These are phyloP conservation scores for Peribolospora baueri DNA, from an alignment of 768 basidiomycete genomes.

Conservation along the genomic window DNA sequence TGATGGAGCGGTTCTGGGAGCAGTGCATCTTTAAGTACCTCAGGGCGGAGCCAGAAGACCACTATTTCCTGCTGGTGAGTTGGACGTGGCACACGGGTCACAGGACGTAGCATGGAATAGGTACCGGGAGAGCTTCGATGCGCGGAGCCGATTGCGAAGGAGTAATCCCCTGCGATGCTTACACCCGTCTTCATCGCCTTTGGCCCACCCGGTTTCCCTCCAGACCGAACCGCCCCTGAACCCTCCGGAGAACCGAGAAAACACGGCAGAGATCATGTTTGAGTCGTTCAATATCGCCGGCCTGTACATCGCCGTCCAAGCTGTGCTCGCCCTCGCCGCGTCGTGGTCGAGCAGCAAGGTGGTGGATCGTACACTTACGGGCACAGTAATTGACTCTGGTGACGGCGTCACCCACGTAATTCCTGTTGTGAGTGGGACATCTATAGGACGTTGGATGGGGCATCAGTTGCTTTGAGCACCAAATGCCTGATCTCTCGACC, in stretches of 20 bases:
- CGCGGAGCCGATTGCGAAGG: no score
- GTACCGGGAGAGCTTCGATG: no score
- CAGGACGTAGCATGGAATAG: not conserved
- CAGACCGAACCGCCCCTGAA: constrained; percentile 99
- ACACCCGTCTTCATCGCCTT: not conserved
- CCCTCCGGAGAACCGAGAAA: constrained; percentile 93
- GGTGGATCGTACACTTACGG: constrained; percentile 21
- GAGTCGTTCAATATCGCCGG: constrained; percentile 99
- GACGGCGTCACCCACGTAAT: constrained; percentile 99
- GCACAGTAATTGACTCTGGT: constrained; percentile 95
- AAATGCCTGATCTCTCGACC: not conserved
- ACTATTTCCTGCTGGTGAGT: constrained; percentile 83
- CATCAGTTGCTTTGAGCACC: not conserved
- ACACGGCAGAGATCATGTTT: constrained; percentile 98
- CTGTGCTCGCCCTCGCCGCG: constrained; percentile 89
- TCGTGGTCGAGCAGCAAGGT: constrained; percentile 85
- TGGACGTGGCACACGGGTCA: constrained; percentile 3
- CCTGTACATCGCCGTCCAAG: constrained; percentile 93
- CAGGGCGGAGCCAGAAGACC: constrained; percentile 93
- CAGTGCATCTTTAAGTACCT: constrained; percentile 99
- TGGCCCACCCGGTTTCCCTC: not conserved
- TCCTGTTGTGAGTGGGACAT: constrained; percentile 21
- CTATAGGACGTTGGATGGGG: not conserved
- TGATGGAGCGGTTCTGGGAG: constrained; percentile 96
- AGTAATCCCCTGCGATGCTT: no score